These are phyloP conservation scores for Podospora australis DNA, from an alignment of 495 filamentous ascomycete species.

Conservation along the genomic window DNA sequence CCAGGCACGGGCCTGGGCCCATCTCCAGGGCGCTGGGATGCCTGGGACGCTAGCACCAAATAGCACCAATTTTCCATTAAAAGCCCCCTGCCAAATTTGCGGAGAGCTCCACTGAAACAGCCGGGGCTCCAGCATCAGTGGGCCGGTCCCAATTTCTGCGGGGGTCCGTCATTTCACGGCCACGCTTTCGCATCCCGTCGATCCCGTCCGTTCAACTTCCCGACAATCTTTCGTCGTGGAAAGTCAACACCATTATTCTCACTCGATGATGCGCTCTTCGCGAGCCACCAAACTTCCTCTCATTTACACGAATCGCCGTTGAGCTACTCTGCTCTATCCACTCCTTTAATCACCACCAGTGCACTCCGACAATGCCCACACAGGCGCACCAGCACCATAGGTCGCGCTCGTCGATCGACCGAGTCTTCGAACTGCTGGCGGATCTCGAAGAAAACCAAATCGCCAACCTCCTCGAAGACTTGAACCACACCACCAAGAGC, in stretches of 20 bases:
- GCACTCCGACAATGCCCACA: constrained; percentile 20
- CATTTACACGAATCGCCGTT: constrained; percentile 4
- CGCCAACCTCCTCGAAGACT: constrained; percentile 28
- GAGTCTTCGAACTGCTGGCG: constrained; percentile 32
- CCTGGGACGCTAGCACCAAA: constrained; percentile 9
- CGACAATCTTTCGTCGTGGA: background rate
- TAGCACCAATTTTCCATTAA: constrained; percentile 5
- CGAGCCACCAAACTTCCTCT: background rate
- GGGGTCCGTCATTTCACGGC: background rate
- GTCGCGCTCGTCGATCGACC: constrained; percentile 34
- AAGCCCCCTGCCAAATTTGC: background rate
- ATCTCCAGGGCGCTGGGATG: constrained; percentile 6
- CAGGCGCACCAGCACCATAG: constrained; percentile 27
- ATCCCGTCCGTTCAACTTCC: background rate
- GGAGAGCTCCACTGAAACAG: background rate
- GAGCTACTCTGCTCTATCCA: background rate
- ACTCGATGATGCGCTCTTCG: constrained; percentile 12
- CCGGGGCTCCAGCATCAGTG: background rate
- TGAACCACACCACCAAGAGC: constrained; percentile 33
- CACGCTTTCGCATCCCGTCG: background rate
- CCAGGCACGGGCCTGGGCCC: background rate
- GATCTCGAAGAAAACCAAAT: constrained; percentile 32
- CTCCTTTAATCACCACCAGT: background rate
- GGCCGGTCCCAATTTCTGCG: constrained; percentile 4
- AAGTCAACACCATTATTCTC: background rate